phyloP scores from a whole-genome alignment of 2,329 filamentous ascomycete species.

The Colletotrichum abscissum region DNA sequence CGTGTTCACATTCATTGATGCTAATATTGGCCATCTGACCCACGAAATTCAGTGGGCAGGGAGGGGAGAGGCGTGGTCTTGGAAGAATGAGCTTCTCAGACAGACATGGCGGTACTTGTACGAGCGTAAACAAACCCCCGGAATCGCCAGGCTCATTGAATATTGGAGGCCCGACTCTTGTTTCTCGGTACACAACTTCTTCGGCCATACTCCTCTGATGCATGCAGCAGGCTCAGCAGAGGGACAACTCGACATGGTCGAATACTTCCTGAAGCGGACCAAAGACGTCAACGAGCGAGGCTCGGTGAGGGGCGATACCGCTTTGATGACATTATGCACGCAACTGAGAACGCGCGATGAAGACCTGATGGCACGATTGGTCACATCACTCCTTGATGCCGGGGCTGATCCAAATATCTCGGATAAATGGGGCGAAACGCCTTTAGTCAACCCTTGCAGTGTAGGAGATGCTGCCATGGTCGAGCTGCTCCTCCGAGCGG shows the following conservation, averaged over 20 bases:
- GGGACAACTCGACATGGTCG: conserved; percentile 30
- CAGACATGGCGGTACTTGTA: not conserved
- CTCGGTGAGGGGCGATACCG: conserved; percentile 11
- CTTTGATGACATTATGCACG: conserved; percentile 28
- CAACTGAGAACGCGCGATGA: conserved; percentile 14
- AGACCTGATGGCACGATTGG: conserved; percentile 5
- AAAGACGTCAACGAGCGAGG: conserved; percentile 33
- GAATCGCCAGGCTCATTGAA: not conserved
- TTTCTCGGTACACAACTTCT: not conserved
- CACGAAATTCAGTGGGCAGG: not conserved
- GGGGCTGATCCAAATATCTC: conserved; percentile 34
- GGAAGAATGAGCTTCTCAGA: not conserved
- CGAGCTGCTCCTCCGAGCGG: conserved; percentile 28
- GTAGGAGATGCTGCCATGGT: conserved; percentile 22
- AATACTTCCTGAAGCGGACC: conserved; percentile 31
- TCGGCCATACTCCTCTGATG: conserved; percentile 34
- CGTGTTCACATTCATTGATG: not conserved
- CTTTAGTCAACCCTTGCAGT: conserved; percentile 24
- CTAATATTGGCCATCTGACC: not conserved
- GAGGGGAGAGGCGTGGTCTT: not conserved
- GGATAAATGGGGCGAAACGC: conserved; percentile 28
- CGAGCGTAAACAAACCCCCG: not conserved
- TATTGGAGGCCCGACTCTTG: not conserved
- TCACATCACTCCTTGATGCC: conserved; percentile 28
- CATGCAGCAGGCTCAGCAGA: conserved; percentile 26